Evolutionary conservation across 257 asterid genomes (phyloP).

Genomic region (Apocynum venetum): DNA sequence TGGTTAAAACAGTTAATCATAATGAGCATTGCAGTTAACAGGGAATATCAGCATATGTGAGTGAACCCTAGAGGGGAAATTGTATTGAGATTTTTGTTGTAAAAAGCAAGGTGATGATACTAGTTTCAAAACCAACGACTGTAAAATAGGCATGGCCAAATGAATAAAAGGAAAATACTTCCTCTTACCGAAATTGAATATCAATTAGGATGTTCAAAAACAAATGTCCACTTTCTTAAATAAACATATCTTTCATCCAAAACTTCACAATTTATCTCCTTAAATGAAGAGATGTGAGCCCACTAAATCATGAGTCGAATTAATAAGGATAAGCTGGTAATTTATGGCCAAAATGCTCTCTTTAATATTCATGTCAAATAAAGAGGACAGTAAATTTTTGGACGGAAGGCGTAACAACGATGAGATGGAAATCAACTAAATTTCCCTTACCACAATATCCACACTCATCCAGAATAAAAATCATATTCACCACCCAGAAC

Average conservation of each 20-base stretch:
- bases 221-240: background rate
- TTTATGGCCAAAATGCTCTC: background rate
- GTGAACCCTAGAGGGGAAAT: background rate
- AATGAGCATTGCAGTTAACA: background rate
- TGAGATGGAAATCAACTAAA: background rate
- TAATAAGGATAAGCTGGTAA: background rate
- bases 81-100: background rate
- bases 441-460: background rate
- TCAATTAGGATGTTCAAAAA: background rate
- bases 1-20: background rate
- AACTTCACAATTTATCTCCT: background rate
- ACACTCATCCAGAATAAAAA: background rate
- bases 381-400: no score
- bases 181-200: background rate
- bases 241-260: background rate
- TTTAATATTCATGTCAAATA: background rate
- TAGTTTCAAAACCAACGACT: background rate
- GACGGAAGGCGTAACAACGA: background rate
- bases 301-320: background rate
- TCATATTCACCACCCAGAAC: background rate
- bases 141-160: no score
- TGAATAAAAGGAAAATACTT: background rate
- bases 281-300: background rate
- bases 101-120: background rate
- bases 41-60: background rate